Percentiles rank a stretch among this genome's conserved stretches.
phyloP scores from a whole-genome alignment of 2,329 filamentous ascomycete genomes.

The Penicillium sp. region DNA sequence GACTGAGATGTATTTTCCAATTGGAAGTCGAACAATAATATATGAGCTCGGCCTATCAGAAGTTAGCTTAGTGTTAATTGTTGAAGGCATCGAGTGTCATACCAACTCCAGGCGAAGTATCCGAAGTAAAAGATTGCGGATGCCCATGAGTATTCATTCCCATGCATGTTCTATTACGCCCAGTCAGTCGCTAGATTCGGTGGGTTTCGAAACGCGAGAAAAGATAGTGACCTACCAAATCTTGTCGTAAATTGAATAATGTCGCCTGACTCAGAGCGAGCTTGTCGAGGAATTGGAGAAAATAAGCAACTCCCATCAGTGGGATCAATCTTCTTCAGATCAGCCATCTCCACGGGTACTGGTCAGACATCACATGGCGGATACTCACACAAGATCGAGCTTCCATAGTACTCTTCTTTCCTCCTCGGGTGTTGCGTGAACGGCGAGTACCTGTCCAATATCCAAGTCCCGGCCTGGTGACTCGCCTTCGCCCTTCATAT shows the following conservation, averaged over 20 bases:
- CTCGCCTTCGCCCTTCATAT: slow-evolving; percentile 9
- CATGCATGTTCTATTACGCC: slow-evolving; percentile 9
- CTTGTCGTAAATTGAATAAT: slow-evolving; percentile 16
- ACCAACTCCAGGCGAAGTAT: slow-evolving; percentile 11
- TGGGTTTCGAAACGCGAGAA: accelerated
- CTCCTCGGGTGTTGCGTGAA: slow-evolving; percentile 12
- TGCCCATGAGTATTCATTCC: slow-evolving; percentile 3
- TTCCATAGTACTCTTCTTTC: slow-evolving; percentile 15
- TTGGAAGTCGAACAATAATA: slow-evolving; percentile 5
- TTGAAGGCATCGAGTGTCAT: background rate
- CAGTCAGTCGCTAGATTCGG: background rate
- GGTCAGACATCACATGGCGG: background rate
- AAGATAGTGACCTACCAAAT: slow-evolving; percentile 8
- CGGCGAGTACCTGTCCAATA: slow-evolving; percentile 17
- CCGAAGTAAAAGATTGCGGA: slow-evolving; percentile 10
- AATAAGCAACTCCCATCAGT: slow-evolving; percentile 16
- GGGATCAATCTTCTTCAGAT: slow-evolving; percentile 9
- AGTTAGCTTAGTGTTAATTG: background rate
- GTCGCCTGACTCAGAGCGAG: slow-evolving; percentile 17
- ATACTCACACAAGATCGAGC: slow-evolving; percentile 16
- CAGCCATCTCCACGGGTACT: background rate
- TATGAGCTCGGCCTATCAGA: slow-evolving; percentile 4
- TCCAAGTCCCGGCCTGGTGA: slow-evolving; percentile 10
- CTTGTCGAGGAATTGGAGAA: slow-evolving; percentile 21
- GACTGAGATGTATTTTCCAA: slow-evolving; percentile 5